Evolutionary conservation across 2,329 filamentous ascomycete species (phyloP), one percentile per base, ranked within the genome.

Genomic region (Lachnellula occidentalis): DNA sequence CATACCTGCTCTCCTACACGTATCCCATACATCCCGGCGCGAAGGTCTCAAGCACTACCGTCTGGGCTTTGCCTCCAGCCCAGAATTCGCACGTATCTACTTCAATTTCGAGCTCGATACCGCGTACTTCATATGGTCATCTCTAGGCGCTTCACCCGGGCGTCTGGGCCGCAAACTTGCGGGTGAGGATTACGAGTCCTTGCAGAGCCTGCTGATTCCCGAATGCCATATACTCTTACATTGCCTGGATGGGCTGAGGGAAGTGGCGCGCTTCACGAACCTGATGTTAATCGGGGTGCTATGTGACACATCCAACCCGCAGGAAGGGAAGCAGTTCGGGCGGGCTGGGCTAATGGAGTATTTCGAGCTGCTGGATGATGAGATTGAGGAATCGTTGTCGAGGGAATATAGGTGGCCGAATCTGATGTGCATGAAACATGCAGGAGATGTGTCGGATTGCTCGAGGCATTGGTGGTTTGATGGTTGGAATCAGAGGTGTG

Each of bases 401-500:
- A 48, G 12, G 24, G 22, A 45, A n/a, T 27, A 27, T 4, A 34
- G 11, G 7, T 57, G 54, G 54, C 54, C 54, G 11, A 47, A 53
- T n/a, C 39, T 57, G n/a, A 47, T 48, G 1, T 57, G 54, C 46
- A 37, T 57, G 27, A 42, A 47, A 12, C 8, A 4, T 22, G n/a
- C 43, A 21, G 54, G 50, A 9, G 47, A 19, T 5, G 14, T 19
- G 24, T 34, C 51, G 42, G 34, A 19, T 43, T 58, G 48, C 34
- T 51, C 45, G 31, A 19, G 50, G 31, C 56, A 58, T 48, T 53
- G 49, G 54, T 57, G 45, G 48, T 54, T 51, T 37, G 48, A 53
- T 3, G 45, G 45, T 6, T 54, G 51, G 49, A 58, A 54, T 41
- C 19, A 55, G 19, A 37, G 52, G 27, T 37, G 43, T 6, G 22